These are phyloP conservation scores for Aegilops speltoides DNA, from an alignment of 176 grass and related monocot species.

Conservation along the genomic window DNA sequence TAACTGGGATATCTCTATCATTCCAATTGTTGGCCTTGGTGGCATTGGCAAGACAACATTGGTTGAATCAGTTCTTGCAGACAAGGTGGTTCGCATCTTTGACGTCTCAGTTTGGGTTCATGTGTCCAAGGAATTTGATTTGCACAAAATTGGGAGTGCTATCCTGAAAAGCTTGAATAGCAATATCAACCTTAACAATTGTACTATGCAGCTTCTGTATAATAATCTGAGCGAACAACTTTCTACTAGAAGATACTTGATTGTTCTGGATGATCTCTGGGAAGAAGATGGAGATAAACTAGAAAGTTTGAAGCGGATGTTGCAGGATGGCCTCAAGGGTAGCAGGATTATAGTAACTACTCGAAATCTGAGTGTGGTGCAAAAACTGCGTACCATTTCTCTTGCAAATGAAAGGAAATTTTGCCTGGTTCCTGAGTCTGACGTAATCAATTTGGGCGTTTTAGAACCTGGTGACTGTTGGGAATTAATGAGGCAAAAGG, in stretches of 20 bases:
- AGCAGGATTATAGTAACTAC: too few species aligned
- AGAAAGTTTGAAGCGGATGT: too few species aligned
- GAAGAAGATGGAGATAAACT: too few species aligned
- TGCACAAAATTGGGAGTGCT: background rate
- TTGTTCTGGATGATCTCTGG: too few species aligned
- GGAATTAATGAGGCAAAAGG: background rate
- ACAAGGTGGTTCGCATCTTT: background rate
- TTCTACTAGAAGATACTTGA: too few species aligned
- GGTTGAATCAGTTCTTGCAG: background rate
- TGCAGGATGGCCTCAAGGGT: too few species aligned
- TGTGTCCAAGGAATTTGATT: background rate
- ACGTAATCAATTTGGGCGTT: background rate
- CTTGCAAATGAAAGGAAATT: background rate
- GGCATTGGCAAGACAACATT: background rate
- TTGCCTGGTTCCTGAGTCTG: background rate
- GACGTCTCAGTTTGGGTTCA: background rate
- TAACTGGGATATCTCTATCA: background rate
- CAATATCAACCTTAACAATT: background rate
- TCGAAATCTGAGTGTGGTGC: too few species aligned
- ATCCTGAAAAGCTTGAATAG: background rate
- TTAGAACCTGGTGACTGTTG: background rate
- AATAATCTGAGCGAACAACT: too few species aligned
- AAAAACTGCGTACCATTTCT: too few species aligned
- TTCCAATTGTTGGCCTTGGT: background rate
- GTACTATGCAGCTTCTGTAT: too few species aligned